Base-by-base conservation (phyloP, 176 grass and related monocot species). In the Leersia perrieri region DNA sequence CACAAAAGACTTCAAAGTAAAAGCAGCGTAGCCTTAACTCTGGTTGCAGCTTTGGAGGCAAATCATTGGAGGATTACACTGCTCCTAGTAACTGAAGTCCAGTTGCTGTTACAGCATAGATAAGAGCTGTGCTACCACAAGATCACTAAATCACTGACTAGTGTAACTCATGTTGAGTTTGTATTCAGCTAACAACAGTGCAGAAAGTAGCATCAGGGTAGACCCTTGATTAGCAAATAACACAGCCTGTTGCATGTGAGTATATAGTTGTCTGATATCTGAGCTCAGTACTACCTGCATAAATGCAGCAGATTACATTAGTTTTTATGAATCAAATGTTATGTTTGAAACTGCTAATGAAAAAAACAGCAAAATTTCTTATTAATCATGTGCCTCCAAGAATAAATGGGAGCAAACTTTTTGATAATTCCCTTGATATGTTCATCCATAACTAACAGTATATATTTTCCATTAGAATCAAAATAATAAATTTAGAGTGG, bases 111-210 rank as follows among this genome's bases (percentile, higher is more conserved):
- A 55, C 72, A 77, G 33, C 65, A 1, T 72, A 66, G 28, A 77
- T 8, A 66, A 20, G 66, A 81, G 42, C 18, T 89, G 77, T 66
- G 57, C 66, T 70, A 41, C 44, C 9, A 7, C 44, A 3, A 73
- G 63, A 31, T 70, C 25, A 81, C 78, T 69, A 33, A 76, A 74
- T 60, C 10, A 62, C 70, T 89, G 70, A 85, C 77, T 72, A 66
- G 41, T 42, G 42, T 34, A 81, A 85, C 65, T 75, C 82, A 85
- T 76, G 82, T 76, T 34, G 57, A 66, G 72, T 64, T 76, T 81
- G 66, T 51, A 72, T 65, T 80, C 55, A 9, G 77, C 45, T 73
- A 78, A 78, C 2, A 12, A 41, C 13, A 60, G 23, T 40, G 30
- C 63, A 74, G 64, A 76, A 40, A 76, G 58, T 57, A 77, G 73